phyloP scores from a whole-genome alignment of 2,329 filamentous ascomycete genomes.

The Aspergillus neotritici region DNA sequence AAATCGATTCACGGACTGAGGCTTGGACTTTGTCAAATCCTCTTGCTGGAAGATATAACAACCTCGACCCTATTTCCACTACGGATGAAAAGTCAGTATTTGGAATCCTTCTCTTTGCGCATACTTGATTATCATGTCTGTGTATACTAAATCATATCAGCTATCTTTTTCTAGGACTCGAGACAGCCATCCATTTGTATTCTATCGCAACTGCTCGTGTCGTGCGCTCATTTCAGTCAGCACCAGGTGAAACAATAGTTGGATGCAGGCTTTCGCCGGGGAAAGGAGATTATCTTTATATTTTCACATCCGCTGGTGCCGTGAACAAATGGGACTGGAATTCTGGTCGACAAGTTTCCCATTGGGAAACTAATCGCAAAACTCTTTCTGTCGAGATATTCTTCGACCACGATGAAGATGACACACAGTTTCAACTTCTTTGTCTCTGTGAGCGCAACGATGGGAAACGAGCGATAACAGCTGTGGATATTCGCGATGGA shows the following conservation, averaged over 20 bases:
- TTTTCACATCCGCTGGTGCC: conserved; percentile 47
- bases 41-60: conserved; percentile 51
- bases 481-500: conserved; percentile 18
- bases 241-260: conserved; percentile 43
- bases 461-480: conserved; percentile 33
- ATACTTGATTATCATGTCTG: conserved; percentile 4
- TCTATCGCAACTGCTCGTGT: conserved; percentile 75
- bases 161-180: conserved; percentile 68
- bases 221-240: conserved; percentile 61
- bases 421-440: conserved; percentile 32
- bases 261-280: conserved; percentile 49
- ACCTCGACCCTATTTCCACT: conserved; percentile 54
- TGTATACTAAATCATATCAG: conserved; percentile 39
- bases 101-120: neutral
- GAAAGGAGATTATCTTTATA: conserved; percentile 49
- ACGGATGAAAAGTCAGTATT: conserved; percentile 50
- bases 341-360: conserved; percentile 39
- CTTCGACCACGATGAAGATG: conserved; percentile 15
- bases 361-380: conserved; percentile 39
- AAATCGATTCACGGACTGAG: conserved; percentile 5
- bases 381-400: conserved; percentile 28
- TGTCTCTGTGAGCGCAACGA: conserved; percentile 34
- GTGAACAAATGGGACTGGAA: conserved; percentile 57
- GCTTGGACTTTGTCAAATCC: conserved; percentile 47
- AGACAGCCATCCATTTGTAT: conserved; percentile 72